phyloP scores from a whole-genome alignment of 2,329 filamentous ascomycete genomes.

The Penicillium olsonii region DNA sequence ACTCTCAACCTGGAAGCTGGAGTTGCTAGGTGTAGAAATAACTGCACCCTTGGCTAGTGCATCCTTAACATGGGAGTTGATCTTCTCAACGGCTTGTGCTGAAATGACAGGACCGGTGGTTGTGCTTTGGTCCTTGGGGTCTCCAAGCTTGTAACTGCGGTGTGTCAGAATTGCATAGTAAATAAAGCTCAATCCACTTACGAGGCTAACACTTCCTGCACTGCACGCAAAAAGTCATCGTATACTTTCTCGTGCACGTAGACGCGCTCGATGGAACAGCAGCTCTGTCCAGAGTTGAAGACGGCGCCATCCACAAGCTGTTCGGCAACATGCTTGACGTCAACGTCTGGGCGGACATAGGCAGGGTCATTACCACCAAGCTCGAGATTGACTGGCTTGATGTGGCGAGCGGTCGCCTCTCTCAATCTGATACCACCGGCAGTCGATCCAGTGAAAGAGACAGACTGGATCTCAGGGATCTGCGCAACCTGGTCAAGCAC shows the following conservation, averaged over 20 bases:
- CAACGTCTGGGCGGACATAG: constrained; percentile 79
- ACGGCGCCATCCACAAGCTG: constrained; percentile 89
- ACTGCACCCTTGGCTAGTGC: constrained; percentile 78
- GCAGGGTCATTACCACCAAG: constrained; percentile 91
- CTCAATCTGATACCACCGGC: constrained; percentile 80
- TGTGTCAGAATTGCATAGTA: neutral
- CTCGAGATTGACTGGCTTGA: constrained; percentile 82
- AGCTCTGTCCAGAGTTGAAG: constrained; percentile 95
- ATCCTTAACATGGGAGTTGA: constrained; percentile 76
- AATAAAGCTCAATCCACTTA: constrained; percentile 9
- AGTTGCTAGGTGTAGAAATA: constrained; percentile 75
- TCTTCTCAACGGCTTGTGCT: constrained; percentile 69
- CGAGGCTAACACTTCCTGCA: constrained; percentile 74
- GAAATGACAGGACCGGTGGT: constrained; percentile 86
- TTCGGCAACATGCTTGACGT: constrained; percentile 81
- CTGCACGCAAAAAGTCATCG: constrained; percentile 75
- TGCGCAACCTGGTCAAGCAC: constrained; percentile 76
- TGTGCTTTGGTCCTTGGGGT: constrained; percentile 72
- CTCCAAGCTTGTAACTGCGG: constrained; percentile 54
- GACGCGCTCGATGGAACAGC: constrained; percentile 84
- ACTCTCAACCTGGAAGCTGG: constrained; percentile 62
- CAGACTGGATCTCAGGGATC: constrained; percentile 70
- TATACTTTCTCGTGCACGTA: constrained; percentile 84
- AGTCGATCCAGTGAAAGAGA: constrained; percentile 92
- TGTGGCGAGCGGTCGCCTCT: constrained; percentile 74